Base-by-base conservation (phyloP, 768 basidiomycete genomes). In the Suillus occidentalis region DNA sequence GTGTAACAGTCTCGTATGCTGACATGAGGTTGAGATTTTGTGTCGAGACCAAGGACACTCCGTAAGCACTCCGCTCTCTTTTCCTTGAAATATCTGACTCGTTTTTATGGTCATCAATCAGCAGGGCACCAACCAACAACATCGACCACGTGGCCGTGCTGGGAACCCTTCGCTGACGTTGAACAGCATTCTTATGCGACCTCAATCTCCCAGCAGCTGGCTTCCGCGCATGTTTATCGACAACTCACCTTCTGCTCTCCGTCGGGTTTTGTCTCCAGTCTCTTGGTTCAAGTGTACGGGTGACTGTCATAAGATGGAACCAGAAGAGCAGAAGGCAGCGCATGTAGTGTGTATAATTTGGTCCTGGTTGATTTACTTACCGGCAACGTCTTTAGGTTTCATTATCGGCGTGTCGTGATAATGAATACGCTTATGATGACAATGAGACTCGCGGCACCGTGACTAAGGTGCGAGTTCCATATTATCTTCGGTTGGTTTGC, bases 331-430 rank as follows among this genome's bases (percentile, higher is more conserved):
- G 6, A 7, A 65, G 13, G 40, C 18, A 52, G 70, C 75, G n/a
- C 65, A 70, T 40, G 70, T 76, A 6, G 75, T 73, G 62, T 57
- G 73, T 73, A 4, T 45, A 18, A 9, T 39, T 25, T n/a, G 10
- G 18, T 28, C 31, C 16, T 36, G 53, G 20, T 42, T 49, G 40
- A 12, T 8, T 66, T 73, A 50, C 67, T 22, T 6, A 2, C 36
- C 1, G 12, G 16, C 12, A 9, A 34, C 10, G 28, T 13, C 18
- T 52, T 10, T 8, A 76, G 74, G 67, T 75, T 57, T 75, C 73
- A 16, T 40, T 75, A 25, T 73, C 75, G 28, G 74, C 74, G 39
- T 76, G 74, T 42, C 70, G 65, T 50, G 74, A 75, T n/a, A 67
- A 67, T 12, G 69, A 75, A 22, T 40, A 39, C 6, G 73, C 74